These are phyloP conservation scores for Backusella tarrabulga DNA, from an alignment of 192 early-diverging fungal genomes.

Conservation along the genomic window DNA sequence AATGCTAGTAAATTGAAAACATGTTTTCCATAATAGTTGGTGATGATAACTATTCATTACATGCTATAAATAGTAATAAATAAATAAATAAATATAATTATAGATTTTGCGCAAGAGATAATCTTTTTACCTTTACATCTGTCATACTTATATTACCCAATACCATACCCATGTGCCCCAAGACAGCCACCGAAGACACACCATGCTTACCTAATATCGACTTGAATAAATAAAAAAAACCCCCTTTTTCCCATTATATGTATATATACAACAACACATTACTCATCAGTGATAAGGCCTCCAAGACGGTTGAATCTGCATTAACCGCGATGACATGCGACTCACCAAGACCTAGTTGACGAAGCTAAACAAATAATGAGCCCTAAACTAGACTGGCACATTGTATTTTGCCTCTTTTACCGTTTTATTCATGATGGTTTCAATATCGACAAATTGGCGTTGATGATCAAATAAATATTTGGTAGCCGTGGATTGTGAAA, in stretches of 20 bases:
- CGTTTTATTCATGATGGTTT: conserved; percentile 42
- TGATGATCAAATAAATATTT: conserved; percentile 68
- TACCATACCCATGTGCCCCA: conserved; percentile 52
- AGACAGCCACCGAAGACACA: conserved; percentile 62
- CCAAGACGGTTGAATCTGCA: conserved; percentile 54
- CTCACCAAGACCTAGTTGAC: conserved; percentile 56
- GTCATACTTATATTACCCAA: conserved; percentile 69
- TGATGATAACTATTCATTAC: conserved; percentile 41
- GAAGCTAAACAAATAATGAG: conserved; percentile 32
- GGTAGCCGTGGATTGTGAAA: conserved; percentile 74
- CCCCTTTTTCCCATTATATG: background rate
- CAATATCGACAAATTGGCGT: conserved; percentile 41
- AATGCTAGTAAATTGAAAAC: conserved; percentile 61
- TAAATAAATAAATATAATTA: background rate
- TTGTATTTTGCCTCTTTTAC: conserved; percentile 25
- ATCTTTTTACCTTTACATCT: conserved; percentile 54
- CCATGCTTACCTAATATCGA: conserved; percentile 45
- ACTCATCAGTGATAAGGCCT: conserved; percentile 67
- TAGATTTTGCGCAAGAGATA: background rate
- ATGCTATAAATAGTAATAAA: conserved; percentile 17
- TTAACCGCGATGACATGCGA: conserved; percentile 52
- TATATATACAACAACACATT: background rate
- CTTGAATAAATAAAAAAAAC: background rate
- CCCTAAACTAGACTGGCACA: too few relatives aligned
- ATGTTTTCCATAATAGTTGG: conserved; percentile 51